A percentile compares a stretch with the other conserved stretches of the same genome.
These are phyloP conservation scores for Penicillium sp. DNA, from an alignment of 2,329 filamentous ascomycete species.

Conservation along the genomic window DNA sequence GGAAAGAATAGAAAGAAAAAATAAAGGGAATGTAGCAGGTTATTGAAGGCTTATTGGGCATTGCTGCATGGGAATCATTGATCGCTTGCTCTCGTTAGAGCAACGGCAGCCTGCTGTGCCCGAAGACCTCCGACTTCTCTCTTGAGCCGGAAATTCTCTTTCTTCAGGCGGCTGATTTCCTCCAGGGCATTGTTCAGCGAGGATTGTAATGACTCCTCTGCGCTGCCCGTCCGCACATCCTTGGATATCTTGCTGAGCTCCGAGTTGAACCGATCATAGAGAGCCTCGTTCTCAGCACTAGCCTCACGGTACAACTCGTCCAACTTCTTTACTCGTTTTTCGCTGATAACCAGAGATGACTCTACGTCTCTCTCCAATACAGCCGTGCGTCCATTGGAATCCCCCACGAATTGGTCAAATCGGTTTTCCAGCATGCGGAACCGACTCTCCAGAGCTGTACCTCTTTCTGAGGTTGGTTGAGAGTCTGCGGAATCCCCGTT, in stretches of 20 bases:
- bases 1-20: neutral
- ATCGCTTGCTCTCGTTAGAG: conserved; percentile 32
- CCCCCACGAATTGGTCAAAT: conserved; percentile 60
- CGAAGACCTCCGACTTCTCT: conserved; percentile 75
- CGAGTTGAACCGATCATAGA: conserved; percentile 91
- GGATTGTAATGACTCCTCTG: conserved; percentile 73
- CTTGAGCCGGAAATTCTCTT: conserved; percentile 81
- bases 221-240: conserved; percentile 72
- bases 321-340: conserved; percentile 76
- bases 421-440: conserved; percentile 67
- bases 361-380: conserved; percentile 71
- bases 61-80: conserved; percentile 12
- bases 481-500: conserved; percentile 30
- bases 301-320: conserved; percentile 87
- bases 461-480: conserved; percentile 16
- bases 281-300: conserved; percentile 85
- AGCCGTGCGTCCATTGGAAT: conserved; percentile 62
- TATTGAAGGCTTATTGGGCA: neutral
- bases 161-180: conserved; percentile 73
- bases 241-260: conserved; percentile 81
- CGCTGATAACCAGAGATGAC: conserved; percentile 68
- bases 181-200: conserved; percentile 73
- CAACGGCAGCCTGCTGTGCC: conserved; percentile 45
- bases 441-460: conserved; percentile 44
- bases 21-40: conserved; percentile 4